A percentile compares a stretch with the other conserved stretches of the same genome.
Conservation (phyloP, 345 rosid genomes). For the Populus nigra region DNA sequence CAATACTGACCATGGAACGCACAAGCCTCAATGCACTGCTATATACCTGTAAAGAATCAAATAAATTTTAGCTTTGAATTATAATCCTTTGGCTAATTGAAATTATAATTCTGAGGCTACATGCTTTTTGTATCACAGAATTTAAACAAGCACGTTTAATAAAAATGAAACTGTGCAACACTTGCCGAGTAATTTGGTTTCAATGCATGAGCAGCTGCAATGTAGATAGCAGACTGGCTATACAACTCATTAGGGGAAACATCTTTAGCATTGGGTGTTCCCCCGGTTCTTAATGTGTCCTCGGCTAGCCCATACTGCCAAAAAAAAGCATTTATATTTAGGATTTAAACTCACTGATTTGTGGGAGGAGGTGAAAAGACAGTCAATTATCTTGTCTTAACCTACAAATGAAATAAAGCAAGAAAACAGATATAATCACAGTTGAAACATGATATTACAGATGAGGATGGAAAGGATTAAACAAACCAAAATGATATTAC, state of each 20-base stretch:
- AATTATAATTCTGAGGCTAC: not conserved
- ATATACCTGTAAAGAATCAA: conserved; percentile 58
- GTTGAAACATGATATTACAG: not conserved
- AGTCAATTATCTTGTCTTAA: conserved; percentile 1
- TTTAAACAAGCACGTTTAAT: not conserved
- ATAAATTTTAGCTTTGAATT: conserved; percentile 3
- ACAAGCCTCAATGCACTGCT: conserved; percentile 96
- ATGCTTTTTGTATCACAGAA: not conserved
- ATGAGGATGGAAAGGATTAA: conserved; percentile 19
- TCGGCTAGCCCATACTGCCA: conserved; percentile 94
- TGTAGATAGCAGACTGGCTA: conserved; percentile 94
- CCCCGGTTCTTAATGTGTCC: conserved; percentile 85
- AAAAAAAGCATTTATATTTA: conserved; percentile 8
- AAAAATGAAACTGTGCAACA: not conserved
- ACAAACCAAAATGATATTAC: conserved; percentile 54
- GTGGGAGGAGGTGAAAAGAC: not conserved
- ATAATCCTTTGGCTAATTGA: not conserved
- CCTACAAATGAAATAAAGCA: not conserved
- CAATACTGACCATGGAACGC: conserved; percentile 80
- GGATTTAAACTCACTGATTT: not conserved
- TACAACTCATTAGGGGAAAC: conserved; percentile 86
- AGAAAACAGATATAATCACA: not conserved
- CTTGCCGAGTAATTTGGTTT: conserved; percentile 93
- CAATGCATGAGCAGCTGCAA: conserved; percentile 97
- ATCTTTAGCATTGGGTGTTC: conserved; percentile 56